Evolutionary conservation across 768 basidiomycete species (phyloP), one percentile per base, ranked within the genome.

Genomic region (Russula abietina): DNA sequence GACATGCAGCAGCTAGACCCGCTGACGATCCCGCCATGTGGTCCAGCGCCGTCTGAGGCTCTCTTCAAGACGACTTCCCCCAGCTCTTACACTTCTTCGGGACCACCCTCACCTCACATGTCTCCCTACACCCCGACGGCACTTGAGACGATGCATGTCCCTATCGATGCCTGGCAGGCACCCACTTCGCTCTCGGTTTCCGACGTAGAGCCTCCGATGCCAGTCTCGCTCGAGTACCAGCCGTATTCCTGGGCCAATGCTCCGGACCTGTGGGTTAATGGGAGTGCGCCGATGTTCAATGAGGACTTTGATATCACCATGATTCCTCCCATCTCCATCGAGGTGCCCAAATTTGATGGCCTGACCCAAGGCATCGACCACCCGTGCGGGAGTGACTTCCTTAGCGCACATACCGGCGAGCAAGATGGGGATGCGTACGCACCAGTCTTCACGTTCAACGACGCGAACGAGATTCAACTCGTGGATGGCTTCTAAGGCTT

Each of bases 251-350:
- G 75, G 74, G 32, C 32, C 11, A 52, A 16, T 2, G 71, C 71
- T 3, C 59, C 70, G 6, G 66, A 69, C 33, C 57, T 73, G 57
- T 78, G 77, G 77, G 71, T 70, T 8, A 70, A 69, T 71, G 62
- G 78, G 68, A 26, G 65, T 67, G 71, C 74, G 54, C 66, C 76
- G 59, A 73, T 88, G 50, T 75, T 75, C 43, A 79, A 78, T 59
- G 84, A 86, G 71, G 87, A 88, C 73, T 89, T 88, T 70, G 86
- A 88, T 69, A 72, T 89, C 65, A 74, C 69, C 67, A 75, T 83
- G 26, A 89, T 89, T 65, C 86, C 85, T 2, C 81, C 86, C 0
- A 79, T 87, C 71, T 80, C 86, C 65, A 75, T 87, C 57, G 83
- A 82, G 17, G 70, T 81, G 63, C 76, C 81, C 53, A 83, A 82